Percentiles rank a stretch among this genome's conserved stretches.
Evolutionary conservation across 2,329 filamentous ascomycete species (phyloP).

Genomic region (Cladosporium oxysporum): DNA sequence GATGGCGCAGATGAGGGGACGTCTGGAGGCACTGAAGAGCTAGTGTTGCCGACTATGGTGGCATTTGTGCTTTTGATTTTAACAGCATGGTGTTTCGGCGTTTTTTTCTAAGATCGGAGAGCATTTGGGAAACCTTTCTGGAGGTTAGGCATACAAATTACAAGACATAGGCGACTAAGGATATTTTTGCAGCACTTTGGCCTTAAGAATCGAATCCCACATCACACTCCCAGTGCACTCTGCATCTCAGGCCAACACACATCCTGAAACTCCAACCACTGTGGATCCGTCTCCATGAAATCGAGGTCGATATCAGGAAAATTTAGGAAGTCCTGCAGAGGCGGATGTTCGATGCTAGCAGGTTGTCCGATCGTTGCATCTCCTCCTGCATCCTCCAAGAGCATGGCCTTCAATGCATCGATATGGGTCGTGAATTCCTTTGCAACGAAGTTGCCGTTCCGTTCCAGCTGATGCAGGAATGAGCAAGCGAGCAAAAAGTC

Average conservation of each 20-base stretch:
- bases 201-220: no score
- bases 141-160: constrained; percentile 10
- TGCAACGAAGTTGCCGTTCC: constrained; percentile 46
- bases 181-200: background rate
- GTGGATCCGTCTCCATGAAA: constrained; percentile 24
- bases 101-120: background rate
- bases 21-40: constrained; percentile 88
- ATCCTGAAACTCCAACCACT: constrained; percentile 26
- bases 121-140: background rate
- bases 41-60: constrained; percentile 43
- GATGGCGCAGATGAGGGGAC: constrained; percentile 90
- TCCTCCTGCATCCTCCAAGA: constrained; percentile 19
- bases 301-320: constrained; percentile 27
- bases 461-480: constrained; percentile 43
- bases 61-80: background rate
- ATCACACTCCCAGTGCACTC: background rate
- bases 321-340: constrained; percentile 26
- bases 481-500: constrained; percentile 44
- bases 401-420: constrained; percentile 32
- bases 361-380: background rate
- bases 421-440: constrained; percentile 47
- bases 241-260: constrained; percentile 26
- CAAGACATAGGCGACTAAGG: constrained; percentile 5
- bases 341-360: constrained; percentile 19
- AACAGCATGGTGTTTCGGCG: constrained; percentile 16